Base-by-base conservation (phyloP, 345 rosid species). In the Carallia pectinifolia region DNA sequence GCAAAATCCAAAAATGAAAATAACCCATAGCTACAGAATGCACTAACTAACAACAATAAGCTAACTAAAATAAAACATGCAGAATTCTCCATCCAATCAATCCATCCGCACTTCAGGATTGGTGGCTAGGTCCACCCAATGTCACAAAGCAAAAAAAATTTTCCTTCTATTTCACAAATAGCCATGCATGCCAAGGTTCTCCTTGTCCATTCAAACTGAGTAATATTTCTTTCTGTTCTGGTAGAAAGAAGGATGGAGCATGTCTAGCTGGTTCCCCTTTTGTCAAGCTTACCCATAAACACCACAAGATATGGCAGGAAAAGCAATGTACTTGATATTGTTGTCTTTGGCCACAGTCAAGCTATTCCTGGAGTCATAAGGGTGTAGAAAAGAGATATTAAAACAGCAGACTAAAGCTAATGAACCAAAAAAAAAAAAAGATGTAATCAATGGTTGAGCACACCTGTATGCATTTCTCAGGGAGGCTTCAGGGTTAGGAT, bases 291-390 rank as follows among this genome's bases (percentile, higher is more conserved):
- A 90, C 96, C 93, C 71, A 50, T 64, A 89, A 47, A 81, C 75
- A 60, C 98, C 98, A 71, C 97, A 93, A 58, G 92, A 88, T 61
- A 93, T 85, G 52, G 97, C 98, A 60, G 98, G 85, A 75, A 91
- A 91, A 31, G 97, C 98, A 73, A 93, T 75, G 74, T 81, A 91
- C 61, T 84, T 76, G 68, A 93, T 84, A 69, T 80, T 79, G 80
- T 88, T 91, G 61, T 85, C 90, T 78, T 81, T 88, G 65, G 95
- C 97, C 60, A 88, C 79, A 19, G 44, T 74, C 82, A 89, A 79
- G 81, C 95, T 81, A 77, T 85, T 89, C 78, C 95, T 88, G 92
- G 50, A 78, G 74, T 58, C 73, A 75, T 27, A 56, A 39, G 15
- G 50, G 59, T 48, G 71, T 10, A 72, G 58, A 78, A 48, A 54